Base-by-base conservation (phyloP, 306 rosid species). In the peach (Prunus persica) region DNA sequence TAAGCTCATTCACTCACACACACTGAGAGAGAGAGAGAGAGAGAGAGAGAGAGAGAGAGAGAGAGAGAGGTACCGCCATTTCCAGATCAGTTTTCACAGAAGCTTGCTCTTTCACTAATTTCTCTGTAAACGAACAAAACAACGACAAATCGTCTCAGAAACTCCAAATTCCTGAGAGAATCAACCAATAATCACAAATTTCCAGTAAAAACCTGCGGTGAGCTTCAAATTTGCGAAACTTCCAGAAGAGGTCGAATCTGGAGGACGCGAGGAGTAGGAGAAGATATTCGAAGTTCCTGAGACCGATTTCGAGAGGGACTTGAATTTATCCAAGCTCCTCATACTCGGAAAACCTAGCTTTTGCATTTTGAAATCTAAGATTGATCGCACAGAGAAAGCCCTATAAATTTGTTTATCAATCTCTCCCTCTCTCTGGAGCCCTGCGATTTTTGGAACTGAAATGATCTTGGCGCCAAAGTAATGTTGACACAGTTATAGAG, bases 41-140 rank as follows among this genome's bases (percentile, higher is more conserved):
- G 27, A 6, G 41, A 56, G 46, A 46, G 56, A 69, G 55, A 57
- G 24, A 60, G 57, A 74, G 56, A 77, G 71, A 69, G 18, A 75
- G 58, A 79, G 67, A 66, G 69, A 67, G 81, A 67, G 81, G 16
- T 84, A 92, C 98, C 91, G 93, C 96, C 82, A 88, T 91, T 72
- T 95, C 97, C 71, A 95, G 93, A 76, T 92, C 93, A 22, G 96
- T 86, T 88, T 90, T 92, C 78, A 86, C 87, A 14, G 96, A 90
- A 77, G 96, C 97, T 86, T 92, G 97, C 65, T 95, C 97, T 72
- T 90, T 95, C 80, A 95, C 87, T 78, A 92, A 74, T 81, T 89
- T 95, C 88, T 92, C 97, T 92, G 67, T 67, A 81, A 72, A 79
- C 11, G 54, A 81, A 72, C 16, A 71, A 85, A 76, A 50, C 63